Conservation (phyloP, 2,329 filamentous ascomycete species). For the Aspergillus quadrilineatus region DNA sequence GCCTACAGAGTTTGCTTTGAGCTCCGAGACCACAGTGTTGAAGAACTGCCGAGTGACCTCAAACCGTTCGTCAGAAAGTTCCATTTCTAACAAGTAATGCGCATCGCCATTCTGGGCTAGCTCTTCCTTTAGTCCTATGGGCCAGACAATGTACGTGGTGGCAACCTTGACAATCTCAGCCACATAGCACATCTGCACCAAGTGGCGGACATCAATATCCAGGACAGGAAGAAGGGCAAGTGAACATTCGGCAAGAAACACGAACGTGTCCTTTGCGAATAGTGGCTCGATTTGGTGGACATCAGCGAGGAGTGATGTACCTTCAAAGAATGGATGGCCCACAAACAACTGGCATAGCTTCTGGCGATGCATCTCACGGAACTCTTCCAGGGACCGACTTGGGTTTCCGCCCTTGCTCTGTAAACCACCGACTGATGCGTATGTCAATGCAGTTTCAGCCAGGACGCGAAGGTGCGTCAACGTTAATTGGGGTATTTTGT, state of each 20-base stretch:
- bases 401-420: slow-evolving; percentile 59
- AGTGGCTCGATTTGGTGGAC: slow-evolving; percentile 42
- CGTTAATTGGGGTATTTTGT: slow-evolving; percentile 78
- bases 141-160: slow-evolving; percentile 51
- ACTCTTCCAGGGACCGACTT: slow-evolving; percentile 61
- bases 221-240: slow-evolving; percentile 68
- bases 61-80: slow-evolving; percentile 31
- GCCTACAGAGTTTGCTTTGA: slow-evolving; percentile 38
- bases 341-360: slow-evolving; percentile 77
- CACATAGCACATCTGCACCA: slow-evolving; percentile 83
- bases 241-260: slow-evolving; percentile 75
- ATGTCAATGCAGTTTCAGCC: slow-evolving; percentile 83
- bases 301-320: slow-evolving; percentile 34
- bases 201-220: slow-evolving; percentile 70
- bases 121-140: slow-evolving; percentile 38
- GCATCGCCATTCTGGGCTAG: slow-evolving; percentile 31
- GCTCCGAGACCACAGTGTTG: slow-evolving; percentile 37
- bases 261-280: slow-evolving; percentile 40
- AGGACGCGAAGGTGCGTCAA: slow-evolving; percentile 85
- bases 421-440: slow-evolving; percentile 73
- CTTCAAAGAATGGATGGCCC: slow-evolving; percentile 47
- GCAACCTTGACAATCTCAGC: slow-evolving; percentile 86
- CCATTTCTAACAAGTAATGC: slow-evolving; percentile 25
- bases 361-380: slow-evolving; percentile 64
- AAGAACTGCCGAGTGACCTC: slow-evolving; percentile 38